These are phyloP conservation scores for Scedosporium minutisporum DNA, from an alignment of 2,329 filamentous ascomycete species.

Conservation along the genomic window DNA sequence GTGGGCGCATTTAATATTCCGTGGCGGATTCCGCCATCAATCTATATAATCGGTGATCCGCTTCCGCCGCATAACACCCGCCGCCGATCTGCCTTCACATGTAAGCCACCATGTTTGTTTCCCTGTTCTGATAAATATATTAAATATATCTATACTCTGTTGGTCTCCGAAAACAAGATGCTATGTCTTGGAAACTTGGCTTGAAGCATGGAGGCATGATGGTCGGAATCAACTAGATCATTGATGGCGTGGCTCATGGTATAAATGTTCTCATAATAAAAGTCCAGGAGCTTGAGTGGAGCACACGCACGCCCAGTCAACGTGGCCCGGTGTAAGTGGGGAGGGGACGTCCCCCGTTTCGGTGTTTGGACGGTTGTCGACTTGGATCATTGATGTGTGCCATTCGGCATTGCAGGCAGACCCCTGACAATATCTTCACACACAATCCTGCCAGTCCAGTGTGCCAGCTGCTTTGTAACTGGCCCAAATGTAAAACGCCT, in stretches of 20 bases:
- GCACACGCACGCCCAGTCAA: not conserved
- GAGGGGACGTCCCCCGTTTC: not conserved
- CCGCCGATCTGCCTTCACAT: not conserved
- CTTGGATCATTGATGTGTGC: not conserved
- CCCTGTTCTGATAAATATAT: not conserved
- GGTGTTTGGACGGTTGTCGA: not conserved
- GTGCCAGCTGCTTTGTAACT: not conserved
- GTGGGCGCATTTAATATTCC: not conserved
- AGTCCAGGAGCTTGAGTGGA: not conserved
- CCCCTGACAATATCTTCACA: not conserved
- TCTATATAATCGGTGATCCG: not conserved
- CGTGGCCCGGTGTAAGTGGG: not conserved
- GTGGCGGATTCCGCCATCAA: not conserved
- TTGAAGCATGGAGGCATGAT: not conserved
- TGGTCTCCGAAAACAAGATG: not conserved
- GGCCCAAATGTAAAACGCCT: not conserved
- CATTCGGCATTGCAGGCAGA: not conserved
- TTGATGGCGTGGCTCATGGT: not conserved
- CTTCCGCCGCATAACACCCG: not conserved
- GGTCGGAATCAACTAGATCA: not conserved
- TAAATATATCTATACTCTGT: too few relatives aligned
- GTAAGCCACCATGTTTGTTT: not conserved
- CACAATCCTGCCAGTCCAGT: not conserved
- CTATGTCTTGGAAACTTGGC: not conserved
- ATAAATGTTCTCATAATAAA: not conserved